Conservation (phyloP, 192 early-diverging fungal genomes). For the Chytriomyces confervae region DNA sequence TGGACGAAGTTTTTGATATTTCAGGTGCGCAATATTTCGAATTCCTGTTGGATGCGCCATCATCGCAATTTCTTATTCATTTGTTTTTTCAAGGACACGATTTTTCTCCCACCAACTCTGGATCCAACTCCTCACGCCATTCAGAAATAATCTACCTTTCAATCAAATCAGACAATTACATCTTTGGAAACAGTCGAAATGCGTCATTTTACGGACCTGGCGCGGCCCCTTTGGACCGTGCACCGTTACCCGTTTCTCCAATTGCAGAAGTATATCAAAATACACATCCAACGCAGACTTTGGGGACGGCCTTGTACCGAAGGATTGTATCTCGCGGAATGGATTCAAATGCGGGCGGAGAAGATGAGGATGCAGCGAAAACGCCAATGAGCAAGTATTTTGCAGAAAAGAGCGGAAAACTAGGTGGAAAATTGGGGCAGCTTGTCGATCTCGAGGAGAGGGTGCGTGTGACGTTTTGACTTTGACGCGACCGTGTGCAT, state of each 20-base stretch:
- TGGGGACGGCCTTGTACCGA: not conserved
- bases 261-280: constrained; percentile 1
- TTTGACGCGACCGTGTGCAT: not conserved
- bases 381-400: constrained; percentile 32
- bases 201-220: too few relatives aligned
- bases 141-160: constrained; percentile 7
- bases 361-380: not conserved
- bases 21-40: not conserved
- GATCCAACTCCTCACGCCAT: not conserved
- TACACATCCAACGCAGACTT: not conserved
- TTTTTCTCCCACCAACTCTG: constrained; percentile 10
- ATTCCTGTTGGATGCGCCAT: not conserved
- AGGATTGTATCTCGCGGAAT: constrained; percentile 4
- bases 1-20: constrained; percentile 27
- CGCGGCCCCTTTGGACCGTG: not conserved
- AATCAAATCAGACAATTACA: constrained; percentile 24
- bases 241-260: not conserved
- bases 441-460: constrained; percentile 18
- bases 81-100: constrained; percentile 3
- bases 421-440: constrained; percentile 17
- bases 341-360: not conserved
- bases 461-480: not conserved
- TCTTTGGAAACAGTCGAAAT: not conserved
- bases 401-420: constrained; percentile 22
- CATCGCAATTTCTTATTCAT: not conserved